Percentiles rank a stretch among this genome's conserved stretches.
Evolutionary conservation across 2,329 filamentous ascomycete genomes (phyloP).

Genomic region (Dryadomyces quercivorus): DNA sequence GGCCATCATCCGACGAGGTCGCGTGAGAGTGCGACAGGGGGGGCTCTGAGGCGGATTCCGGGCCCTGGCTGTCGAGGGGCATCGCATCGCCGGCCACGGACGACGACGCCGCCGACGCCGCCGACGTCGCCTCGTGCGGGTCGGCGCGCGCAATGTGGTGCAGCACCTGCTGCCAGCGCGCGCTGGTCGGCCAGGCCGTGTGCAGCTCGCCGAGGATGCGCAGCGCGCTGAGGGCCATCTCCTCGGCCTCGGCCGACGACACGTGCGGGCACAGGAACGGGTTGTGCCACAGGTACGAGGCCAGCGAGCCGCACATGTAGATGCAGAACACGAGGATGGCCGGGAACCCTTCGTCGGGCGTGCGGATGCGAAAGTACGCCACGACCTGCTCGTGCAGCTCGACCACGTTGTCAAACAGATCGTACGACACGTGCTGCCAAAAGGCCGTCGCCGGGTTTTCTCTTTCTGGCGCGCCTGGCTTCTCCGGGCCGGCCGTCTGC

Average conservation of each 20-base stretch:
- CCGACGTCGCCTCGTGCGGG: neutral
- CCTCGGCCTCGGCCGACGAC: conserved; percentile 6
- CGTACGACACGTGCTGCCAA: conserved; percentile 6
- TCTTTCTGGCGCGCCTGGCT: neutral
- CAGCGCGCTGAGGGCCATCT: conserved; percentile 11
- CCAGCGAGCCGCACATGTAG: conserved; percentile 26
- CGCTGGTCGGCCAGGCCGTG: conserved; percentile 13
- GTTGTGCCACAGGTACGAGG: conserved; percentile 10
- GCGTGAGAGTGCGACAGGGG: neutral
- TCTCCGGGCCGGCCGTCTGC: neutral
- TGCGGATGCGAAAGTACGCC: conserved; percentile 8
- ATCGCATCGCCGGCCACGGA: neutral
- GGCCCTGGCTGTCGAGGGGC: neutral
- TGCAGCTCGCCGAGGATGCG: conserved; percentile 13
- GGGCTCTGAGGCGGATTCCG: no score
- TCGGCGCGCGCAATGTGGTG: conserved; percentile 11
- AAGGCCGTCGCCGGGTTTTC: neutral
- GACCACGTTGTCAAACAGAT: conserved; percentile 23
- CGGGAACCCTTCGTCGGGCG: conserved; percentile 14
- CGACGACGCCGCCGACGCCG: no score
- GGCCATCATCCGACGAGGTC: neutral
- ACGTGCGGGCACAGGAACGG: conserved; percentile 9
- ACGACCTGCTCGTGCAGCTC: conserved; percentile 24
- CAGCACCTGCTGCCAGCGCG: conserved; percentile 13
- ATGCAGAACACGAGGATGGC: conserved; percentile 26